These are phyloP conservation scores for Zychaea mexicana DNA, from an alignment of 371 early-diverging fungal species.

Conservation along the genomic window DNA sequence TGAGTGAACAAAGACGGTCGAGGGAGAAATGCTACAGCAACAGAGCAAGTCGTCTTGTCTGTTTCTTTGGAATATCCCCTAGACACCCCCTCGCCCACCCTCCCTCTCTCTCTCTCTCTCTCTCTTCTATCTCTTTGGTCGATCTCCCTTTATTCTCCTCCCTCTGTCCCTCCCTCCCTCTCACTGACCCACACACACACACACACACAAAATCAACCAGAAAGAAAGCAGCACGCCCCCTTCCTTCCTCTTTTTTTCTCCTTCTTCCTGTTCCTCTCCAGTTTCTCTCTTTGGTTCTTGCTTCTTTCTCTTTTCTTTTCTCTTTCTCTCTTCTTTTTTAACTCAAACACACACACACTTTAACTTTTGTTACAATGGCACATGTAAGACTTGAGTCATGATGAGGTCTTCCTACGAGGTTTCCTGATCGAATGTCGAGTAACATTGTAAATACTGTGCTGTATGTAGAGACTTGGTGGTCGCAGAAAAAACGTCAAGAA, in stretches of 20 bases:
- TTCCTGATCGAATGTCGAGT: neutral
- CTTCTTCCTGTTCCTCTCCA: constrained; percentile 14
- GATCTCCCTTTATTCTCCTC: no score
- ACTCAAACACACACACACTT: neutral
- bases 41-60: no score
- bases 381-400: constrained; percentile 4
- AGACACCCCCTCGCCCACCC: no score
- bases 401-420: neutral
- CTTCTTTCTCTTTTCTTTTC: constrained; percentile 9
- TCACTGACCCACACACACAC: neutral
- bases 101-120: no score
- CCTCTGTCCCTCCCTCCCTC: neutral
- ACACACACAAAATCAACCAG: neutral
- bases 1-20: no score
- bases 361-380: constrained; percentile 3
- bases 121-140: no score
- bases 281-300: neutral
- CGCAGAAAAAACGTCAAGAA: constrained; percentile 96
- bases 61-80: no score
- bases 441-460: neutral
- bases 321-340: neutral
- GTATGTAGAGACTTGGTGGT: constrained; percentile 53
- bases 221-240: neutral
- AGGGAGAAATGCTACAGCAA: no score
- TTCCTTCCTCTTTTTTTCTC: constrained; percentile 6